These are phyloP conservation scores for Saksenaea vasiformis DNA, from an alignment of 371 early-diverging fungal species.

Conservation along the genomic window DNA sequence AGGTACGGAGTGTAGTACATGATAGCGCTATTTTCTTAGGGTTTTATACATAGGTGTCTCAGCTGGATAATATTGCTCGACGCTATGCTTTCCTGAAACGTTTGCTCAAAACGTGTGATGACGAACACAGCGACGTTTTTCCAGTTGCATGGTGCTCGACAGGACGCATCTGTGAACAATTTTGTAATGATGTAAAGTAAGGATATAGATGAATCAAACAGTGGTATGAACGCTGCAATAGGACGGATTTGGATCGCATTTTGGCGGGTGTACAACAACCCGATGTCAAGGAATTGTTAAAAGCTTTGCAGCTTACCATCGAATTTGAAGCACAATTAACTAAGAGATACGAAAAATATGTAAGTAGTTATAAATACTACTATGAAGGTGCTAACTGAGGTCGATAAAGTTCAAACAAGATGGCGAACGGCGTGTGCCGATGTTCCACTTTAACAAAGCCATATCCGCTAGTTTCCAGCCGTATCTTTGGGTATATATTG, in stretches of 20 bases:
- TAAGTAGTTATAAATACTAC: slow-evolving; percentile 11
- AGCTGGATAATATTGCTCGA: slow-evolving; percentile 81
- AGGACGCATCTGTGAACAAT: slow-evolving; percentile 69
- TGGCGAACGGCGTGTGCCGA: not conserved
- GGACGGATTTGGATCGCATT: slow-evolving; percentile 53
- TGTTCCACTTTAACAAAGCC: slow-evolving; percentile 61
- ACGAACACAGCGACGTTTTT: slow-evolving; percentile 82
- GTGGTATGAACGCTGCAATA: slow-evolving; percentile 8
- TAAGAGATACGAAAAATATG: slow-evolving; percentile 64
- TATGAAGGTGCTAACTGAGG: not conserved
- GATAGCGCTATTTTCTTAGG: not conserved
- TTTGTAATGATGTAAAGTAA: slow-evolving; percentile 82
- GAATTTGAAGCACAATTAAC: slow-evolving; percentile 88
- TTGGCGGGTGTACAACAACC: slow-evolving; percentile 50
- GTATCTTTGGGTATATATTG: slow-evolving; percentile 79
- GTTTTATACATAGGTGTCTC: slow-evolving; percentile 58
- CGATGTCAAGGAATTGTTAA: slow-evolving; percentile 72
- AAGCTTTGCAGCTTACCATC: slow-evolving; percentile 78
- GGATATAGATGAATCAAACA: not conserved
- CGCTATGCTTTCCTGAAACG: slow-evolving; percentile 95
- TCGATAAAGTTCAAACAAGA: slow-evolving; percentile 11
- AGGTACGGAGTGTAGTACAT: slow-evolving; percentile 42
- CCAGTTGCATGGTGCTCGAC: slow-evolving; percentile 81
- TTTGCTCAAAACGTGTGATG: slow-evolving; percentile 80
- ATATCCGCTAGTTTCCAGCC: slow-evolving; percentile 90